Evolutionary conservation across 768 basidiomycete genomes (phyloP), one percentile per base, ranked within the genome.

Genomic region (Boletus insuetus): DNA sequence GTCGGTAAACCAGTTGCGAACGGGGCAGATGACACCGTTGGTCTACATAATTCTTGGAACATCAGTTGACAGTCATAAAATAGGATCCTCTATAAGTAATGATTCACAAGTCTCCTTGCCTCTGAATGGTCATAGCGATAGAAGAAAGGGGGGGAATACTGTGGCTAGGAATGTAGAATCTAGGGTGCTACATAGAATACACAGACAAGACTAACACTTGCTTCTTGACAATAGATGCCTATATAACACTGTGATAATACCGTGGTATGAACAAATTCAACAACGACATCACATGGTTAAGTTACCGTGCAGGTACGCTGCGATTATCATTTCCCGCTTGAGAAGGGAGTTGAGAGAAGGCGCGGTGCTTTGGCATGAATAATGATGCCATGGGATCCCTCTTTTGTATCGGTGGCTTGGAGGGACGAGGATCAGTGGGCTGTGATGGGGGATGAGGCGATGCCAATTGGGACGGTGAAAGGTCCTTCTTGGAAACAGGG

Each of bases 351-450:
- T 84, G 83, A 22, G 82, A 82, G 62, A 82, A 72, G 22, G 82
- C 77, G 55, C 86, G 84, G 58, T 84, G 86, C 70, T 89, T 91
- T 49, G 89, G 89, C 69, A 91, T 85, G 70, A 91, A 91, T 11
- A 81, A 61, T 3, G 75, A 68, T 38, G 77, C 62, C 81, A 83
- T 82, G 22, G 83, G 84, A 66, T 88, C 82, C 70, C 78, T 88
- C 76, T 83, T 87, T 56, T 70, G 64, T 55, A 72, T 59, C 12
- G 74, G 69, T 34, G 73, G 53, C 62, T 76, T 79, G 49, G 72
- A 61, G 22, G 73, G 69, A 31, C 71, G 70, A 40, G 69, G 39
- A 45, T 74, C 67, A 16, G 65, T 46, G 41, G 41, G 16, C 56
- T 63, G 60, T 40, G 67, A 57, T 48, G 64, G 55, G 16, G 55